Evolutionary conservation across 768 basidiomycete genomes (phyloP), one percentile per base, ranked within the genome.

Genomic region (Pleurotus citrinopileatus): DNA sequence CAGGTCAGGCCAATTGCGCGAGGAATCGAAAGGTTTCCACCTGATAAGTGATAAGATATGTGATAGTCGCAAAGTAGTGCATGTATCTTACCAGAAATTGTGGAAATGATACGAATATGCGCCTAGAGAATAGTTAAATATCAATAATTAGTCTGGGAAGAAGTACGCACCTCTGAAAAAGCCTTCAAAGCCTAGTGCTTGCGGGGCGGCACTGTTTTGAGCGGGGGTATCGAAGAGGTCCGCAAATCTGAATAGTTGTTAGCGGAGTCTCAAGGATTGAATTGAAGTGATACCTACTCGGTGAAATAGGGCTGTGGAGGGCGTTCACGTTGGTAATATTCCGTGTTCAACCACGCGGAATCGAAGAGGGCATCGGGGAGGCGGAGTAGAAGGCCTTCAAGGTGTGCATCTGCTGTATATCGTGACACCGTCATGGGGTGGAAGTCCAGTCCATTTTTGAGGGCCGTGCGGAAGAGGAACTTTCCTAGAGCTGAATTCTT

Each of bases 301-400:
- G 85, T 84, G 71, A 98, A 94, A 68, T 86, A 94, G 6, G 95
- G 95, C 71, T 94, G 92, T 23, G 94, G 90, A 27, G 95, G 94
- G 47, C 95, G 78, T 61, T 96, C 93, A 32, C 88, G 73, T 67
- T 97, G 94, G 67, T 83, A 94, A 46, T 86, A 80, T 67, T 96
- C 94, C 50, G 90, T 88, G 64, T 95, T 96, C 59, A 96, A 71
- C 94, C 94, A 97, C 10, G 95, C 94, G 4, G 92, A 86, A 67
- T 97, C 94, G 60, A 96, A 95, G 40, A 98, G 71, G 6, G 94
- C 94, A 63, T 97, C 95, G 1, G 94, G 94, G 6, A 97, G 70
- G 22, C 91, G 77, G 44, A 91, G 75, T 22, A 97, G 72, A 34
- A 96, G 66, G 0, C 81, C 83, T 50, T 93, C 90, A 29, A 96